Percentiles rank a stretch among this genome's conserved stretches.
Evolutionary conservation across 805 yeast species (phyloP).

Genomic region (Hanseniaspora meyeri): DNA sequence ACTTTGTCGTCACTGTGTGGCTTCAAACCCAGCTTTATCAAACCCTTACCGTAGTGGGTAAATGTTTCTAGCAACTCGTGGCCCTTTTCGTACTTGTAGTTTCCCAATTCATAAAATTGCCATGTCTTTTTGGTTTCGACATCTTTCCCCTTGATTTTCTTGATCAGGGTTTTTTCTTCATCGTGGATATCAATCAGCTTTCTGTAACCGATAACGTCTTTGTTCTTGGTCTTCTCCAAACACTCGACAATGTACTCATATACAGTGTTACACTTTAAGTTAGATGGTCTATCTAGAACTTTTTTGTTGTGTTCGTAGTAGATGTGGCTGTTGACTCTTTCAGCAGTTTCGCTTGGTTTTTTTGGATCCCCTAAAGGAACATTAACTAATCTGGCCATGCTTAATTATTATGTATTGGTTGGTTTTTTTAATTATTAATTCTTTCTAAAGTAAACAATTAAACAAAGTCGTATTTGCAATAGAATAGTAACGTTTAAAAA

Average conservation of each 20-base stretch:
- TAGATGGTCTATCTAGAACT: constrained; percentile 49
- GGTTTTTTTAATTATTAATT: not conserved
- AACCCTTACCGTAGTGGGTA: constrained; percentile 57
- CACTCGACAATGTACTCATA: constrained; percentile 59
- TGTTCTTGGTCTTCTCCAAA: constrained; percentile 41
- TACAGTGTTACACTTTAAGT: constrained; percentile 51
- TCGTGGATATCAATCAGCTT: constrained; percentile 57
- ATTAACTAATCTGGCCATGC: constrained; percentile 14
- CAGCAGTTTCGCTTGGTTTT: constrained; percentile 67
- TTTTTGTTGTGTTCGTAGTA: constrained; percentile 37
- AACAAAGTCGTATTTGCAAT: not conserved
- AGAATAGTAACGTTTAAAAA: not conserved
- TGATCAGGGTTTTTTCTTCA: constrained; percentile 63
- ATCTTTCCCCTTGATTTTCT: constrained; percentile 65
- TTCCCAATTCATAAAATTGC: constrained; percentile 69
- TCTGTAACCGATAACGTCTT: constrained; percentile 66
- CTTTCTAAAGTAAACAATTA: not conserved
- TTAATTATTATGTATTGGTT: not conserved
- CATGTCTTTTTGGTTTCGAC: constrained; percentile 69
- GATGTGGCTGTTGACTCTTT: constrained; percentile 43
- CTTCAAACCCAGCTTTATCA: constrained; percentile 55
- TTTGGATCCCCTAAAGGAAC: constrained; percentile 59
- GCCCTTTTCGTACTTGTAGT: constrained; percentile 56
- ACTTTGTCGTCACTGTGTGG: constrained; percentile 50
- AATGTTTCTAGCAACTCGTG: constrained; percentile 41